Conservation (phyloP, 129 eudicot species). For the Cynara cardunculus region DNA sequence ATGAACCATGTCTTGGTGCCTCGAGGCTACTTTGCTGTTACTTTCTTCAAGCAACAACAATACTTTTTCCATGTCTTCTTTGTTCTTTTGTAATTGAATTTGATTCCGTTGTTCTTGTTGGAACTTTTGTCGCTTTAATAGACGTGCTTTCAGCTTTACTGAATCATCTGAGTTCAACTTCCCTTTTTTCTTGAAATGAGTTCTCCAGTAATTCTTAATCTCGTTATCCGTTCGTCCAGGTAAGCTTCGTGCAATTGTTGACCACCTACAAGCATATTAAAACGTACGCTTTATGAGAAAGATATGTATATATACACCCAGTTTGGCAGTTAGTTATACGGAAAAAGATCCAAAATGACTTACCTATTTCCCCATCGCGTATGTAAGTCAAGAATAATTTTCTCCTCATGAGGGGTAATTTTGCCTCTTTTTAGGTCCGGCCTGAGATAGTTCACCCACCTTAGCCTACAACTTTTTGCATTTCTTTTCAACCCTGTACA, state of each 20-base stretch:
- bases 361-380: constrained; percentile 90
- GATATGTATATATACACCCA: not conserved
- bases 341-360: not conserved
- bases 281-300: not conserved
- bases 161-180: constrained; percentile 25
- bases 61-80: constrained; percentile 47
- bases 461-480: constrained; percentile 86
- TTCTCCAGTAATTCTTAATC: constrained; percentile 89
- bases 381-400: constrained; percentile 66
- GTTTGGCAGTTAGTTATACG: not conserved
- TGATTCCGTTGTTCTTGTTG: constrained; percentile 57
- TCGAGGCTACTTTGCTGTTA: constrained; percentile 38
- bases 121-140: constrained; percentile 57
- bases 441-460: constrained; percentile 95
- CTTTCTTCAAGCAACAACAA: constrained; percentile 42
- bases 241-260: constrained; percentile 81
- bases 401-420: constrained; percentile 83
- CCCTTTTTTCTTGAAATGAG: constrained; percentile 79
- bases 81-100: constrained; percentile 33
- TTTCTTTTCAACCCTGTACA: constrained; percentile 76
- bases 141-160: constrained; percentile 49
- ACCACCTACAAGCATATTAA: constrained; percentile 53
- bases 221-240: constrained; percentile 93
- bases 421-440: constrained; percentile 90
- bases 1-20: constrained; percentile 16